Evolutionary conservation across 2,329 filamentous ascomycete genomes (phyloP), one percentile per base, ranked within the genome.

Genomic region (Neoarthrinium moseri): DNA sequence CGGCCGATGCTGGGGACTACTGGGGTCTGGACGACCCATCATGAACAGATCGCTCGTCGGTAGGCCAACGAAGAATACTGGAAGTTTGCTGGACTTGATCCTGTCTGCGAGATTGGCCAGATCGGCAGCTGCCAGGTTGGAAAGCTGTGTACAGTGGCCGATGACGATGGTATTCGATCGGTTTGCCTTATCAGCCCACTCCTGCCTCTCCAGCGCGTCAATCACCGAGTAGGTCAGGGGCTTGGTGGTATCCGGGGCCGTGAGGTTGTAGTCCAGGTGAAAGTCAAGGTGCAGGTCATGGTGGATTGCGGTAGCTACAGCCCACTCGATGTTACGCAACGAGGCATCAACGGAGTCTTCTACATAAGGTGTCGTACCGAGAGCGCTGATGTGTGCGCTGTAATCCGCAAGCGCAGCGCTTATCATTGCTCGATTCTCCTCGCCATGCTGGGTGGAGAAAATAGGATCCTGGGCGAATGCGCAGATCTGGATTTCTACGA

Each of bases 1-100:
- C 33, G 40, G 49, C 46, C 50, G 35, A 5, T 48, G 44, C 6
- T 48, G 44, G 18, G 8, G 20, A 15, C 12, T 18, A 17, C 13
- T 21, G 21, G 41, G 27, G 13, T 10, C 27, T 35, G 62, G 70
- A 41, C 62, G 73, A 52, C 68, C 78, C 74, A 88, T 87, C 83
- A 89, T 89, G 63, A 83, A 87, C 3, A 88, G 60, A 64, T 89
- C 85, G 33, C 83, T 87, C 0, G 81, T 87, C 1, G 86, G 85
- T 6, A 89, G 66, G 0, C 85, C 86, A 7, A 89, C 77, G 52
- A 89, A 87, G 40, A 77, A 75, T 5, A 89, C 66, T 0, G 84
- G 81, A 4, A 89, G 69, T 5, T 64, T 49, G 30, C 67, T 57
- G 0, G 67, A 61, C 3, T 62, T 63, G 46, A 86, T 79, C 18